Percentiles rank a stretch among this genome's conserved stretches.
Evolutionary conservation across 2,329 filamentous ascomycete species (phyloP).

Genomic region (Phialocephala sp.): DNA sequence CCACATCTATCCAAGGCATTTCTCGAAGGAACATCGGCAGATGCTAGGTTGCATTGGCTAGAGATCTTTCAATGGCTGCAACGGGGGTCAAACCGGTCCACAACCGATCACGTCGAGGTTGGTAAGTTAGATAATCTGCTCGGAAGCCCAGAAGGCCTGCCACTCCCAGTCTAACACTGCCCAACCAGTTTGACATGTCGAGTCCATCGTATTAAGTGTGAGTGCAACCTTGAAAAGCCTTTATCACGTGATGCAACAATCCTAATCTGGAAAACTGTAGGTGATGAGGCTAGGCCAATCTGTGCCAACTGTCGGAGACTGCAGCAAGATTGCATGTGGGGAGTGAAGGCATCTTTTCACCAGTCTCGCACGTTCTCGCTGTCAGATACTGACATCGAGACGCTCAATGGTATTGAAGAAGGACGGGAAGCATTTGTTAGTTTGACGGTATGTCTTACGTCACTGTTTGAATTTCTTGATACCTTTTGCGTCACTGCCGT

Average conservation of each 20-base stretch:
- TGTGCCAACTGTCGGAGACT: not conserved
- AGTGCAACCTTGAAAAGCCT: not conserved
- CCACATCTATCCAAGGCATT: not conserved
- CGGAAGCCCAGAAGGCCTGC: too few relatives aligned
- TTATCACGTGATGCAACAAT: not conserved
- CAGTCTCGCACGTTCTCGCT: not conserved
- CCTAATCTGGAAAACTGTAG: not conserved
- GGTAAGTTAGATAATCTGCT: not conserved
- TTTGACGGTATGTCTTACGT: not conserved
- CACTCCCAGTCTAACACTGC: not conserved
- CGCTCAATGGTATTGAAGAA: not conserved
- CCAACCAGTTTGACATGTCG: not conserved
- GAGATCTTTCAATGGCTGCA: not conserved
- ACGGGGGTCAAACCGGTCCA: not conserved
- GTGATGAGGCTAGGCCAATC: not conserved
- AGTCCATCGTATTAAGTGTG: conserved; percentile 1
- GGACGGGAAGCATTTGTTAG: not conserved
- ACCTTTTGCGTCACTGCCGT: too few relatives aligned
- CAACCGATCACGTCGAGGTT: not conserved
- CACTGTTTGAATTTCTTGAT: not conserved
- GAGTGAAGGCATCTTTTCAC: conserved; percentile 1
- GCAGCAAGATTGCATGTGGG: not conserved
- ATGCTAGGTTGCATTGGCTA: too few relatives aligned
- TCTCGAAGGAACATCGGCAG: not conserved
- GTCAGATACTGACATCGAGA: not conserved